These are phyloP conservation scores for Striga asiatica DNA, from an alignment of 257 asterid genomes.

Conservation along the genomic window DNA sequence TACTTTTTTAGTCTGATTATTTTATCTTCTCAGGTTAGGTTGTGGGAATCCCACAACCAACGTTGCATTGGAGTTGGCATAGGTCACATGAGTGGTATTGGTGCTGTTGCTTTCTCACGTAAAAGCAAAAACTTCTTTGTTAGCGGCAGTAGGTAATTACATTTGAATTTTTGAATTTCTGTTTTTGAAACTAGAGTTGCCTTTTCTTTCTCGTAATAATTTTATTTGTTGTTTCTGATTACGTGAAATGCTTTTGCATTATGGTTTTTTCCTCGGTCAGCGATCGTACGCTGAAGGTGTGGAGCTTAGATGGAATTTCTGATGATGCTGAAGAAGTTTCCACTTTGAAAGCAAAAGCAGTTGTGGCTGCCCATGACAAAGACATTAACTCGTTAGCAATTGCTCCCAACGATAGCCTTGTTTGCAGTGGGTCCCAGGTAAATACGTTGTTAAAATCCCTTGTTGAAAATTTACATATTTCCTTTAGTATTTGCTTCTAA, in stretches of 20 bases:
- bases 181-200: not conserved
- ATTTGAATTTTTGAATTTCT: not conserved
- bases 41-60: conserved; percentile 71
- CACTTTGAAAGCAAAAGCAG: conserved; percentile 75
- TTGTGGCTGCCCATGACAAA: conserved; percentile 92
- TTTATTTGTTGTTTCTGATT: not conserved
- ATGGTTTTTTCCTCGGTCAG: conserved; percentile 29
- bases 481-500: not conserved
- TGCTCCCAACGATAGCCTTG: conserved; percentile 90
- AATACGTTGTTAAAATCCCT: conserved; percentile 7
- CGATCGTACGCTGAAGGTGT: conserved; percentile 79
- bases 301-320: conserved; percentile 65
- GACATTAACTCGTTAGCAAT: conserved; percentile 86
- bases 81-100: conserved; percentile 84
- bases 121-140: conserved; percentile 59
- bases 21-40: conserved; percentile 57
- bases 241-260: not conserved
- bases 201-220: not conserved
- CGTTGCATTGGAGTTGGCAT: conserved; percentile 75
- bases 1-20: conserved; percentile 12
- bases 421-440: conserved; percentile 99
- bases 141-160: conserved; percentile 87
- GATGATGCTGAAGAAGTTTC: conserved; percentile 35
- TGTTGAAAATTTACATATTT: not conserved
- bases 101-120: conserved; percentile 82